Evolutionary conservation across 2,329 filamentous ascomycete species (phyloP), one percentile per base, ranked within the genome.

Genomic region (Cercospora berteroae): DNA sequence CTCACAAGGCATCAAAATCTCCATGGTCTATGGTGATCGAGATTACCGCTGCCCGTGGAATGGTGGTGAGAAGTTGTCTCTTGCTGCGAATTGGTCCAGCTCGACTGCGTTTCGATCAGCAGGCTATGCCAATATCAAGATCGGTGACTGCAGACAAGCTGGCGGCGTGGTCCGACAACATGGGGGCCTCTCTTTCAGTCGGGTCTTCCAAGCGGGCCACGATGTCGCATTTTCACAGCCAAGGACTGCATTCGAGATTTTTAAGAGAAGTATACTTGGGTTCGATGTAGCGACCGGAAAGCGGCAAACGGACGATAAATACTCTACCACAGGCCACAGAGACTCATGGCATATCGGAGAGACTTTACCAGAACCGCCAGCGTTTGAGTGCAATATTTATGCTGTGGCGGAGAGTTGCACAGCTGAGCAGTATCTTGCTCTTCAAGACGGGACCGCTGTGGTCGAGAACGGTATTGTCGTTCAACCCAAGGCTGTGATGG

Each of bases 241-340:
- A 0, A 80, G 86, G 70, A 84, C 84, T 0, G 80, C 83, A 2
- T 86, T 83, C 60, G 78, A 83, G 67, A 83, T 88, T 57, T 87
- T 88, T 75, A 78, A 81, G 20, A 84, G 86, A 5, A 81, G 81
- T 0, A 79, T 86, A 59, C 79, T 82, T 60, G 82, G 83, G 58
- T 79, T 77, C 10, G 86, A 87, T 66, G 79, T 89, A 58, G 83
- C 85, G 0, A 88, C 86, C 3, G 87, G 87, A 0, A 68, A 63
- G 39, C 82, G 83, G 63, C 73, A 77, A 4, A 82, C 79, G 2
- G 50, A 76, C 66, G 66, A 81, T 78, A 31, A 39, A 6, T 84
- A 84, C 65, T 75, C 77, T 4, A 82, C 80, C 2, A 57, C 76
- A 68, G 67, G 82, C 77, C 3, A 80, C 78, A 3, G 72, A 73